Evolutionary conservation across 1,284 basidiomycete genomes (phyloP).

Genomic region (Hymenochaete sp.): DNA sequence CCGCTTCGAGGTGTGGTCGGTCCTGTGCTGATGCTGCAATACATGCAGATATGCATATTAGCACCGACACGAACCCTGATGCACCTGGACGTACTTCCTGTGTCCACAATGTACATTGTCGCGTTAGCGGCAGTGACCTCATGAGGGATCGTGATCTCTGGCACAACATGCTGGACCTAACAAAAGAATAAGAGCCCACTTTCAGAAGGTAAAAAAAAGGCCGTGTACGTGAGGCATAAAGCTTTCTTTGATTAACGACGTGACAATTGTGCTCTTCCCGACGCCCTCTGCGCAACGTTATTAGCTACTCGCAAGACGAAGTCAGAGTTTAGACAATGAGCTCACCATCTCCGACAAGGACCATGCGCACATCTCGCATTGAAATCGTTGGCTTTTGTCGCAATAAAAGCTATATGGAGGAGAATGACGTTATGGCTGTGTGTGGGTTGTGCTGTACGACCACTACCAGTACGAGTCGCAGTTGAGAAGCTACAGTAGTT

Average conservation of each 20-base stretch:
- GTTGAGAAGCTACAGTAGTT: too few species aligned
- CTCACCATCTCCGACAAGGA: constrained; percentile 18
- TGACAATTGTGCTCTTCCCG: constrained; percentile 92
- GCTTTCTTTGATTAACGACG: constrained; percentile 90
- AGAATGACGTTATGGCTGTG: too few species aligned
- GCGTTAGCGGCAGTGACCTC: constrained; percentile 94
- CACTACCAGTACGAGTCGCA: neutral
- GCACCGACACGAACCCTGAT: constrained; percentile 9
- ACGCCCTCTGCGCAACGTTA: constrained; percentile 61
- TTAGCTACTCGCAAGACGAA: neutral
- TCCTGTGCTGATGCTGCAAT: constrained; percentile 65
- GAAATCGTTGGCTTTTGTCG: constrained; percentile 6
- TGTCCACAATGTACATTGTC: constrained; percentile 92
- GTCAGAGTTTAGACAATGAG: constrained; percentile 8
- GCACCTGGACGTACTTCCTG: constrained; percentile 60
- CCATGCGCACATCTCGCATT: constrained; percentile 19
- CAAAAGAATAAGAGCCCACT: neutral
- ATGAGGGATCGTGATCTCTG: constrained; percentile 92
- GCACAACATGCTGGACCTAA: constrained; percentile 85
- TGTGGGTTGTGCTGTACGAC: constrained; percentile 1
- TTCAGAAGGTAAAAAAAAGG: constrained; percentile 17
- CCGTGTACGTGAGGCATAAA: constrained; percentile 84
- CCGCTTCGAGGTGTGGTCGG: constrained; percentile 82
- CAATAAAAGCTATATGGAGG: too few species aligned
- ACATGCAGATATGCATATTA: constrained; percentile 19